Evolutionary conservation across 257 asterid species (phyloP).

Genomic region (Nicotiana otophora): DNA sequence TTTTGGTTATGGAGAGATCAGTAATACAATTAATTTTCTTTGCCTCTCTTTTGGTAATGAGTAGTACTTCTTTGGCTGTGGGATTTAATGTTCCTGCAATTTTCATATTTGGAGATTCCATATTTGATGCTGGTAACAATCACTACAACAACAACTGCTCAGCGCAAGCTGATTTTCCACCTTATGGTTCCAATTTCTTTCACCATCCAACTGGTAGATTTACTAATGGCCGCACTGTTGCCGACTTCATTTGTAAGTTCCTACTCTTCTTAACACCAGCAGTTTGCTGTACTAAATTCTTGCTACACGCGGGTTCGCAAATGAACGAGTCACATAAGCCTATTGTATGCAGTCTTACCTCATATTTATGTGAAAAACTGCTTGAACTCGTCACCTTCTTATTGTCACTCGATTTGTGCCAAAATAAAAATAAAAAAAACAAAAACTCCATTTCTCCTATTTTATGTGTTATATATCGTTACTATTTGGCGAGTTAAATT

Average conservation of each 20-base stretch:
- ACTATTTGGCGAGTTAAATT: no score
- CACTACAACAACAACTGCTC: slow-evolving; percentile 46
- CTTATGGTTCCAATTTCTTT: slow-evolving; percentile 70
- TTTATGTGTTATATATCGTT: no score
- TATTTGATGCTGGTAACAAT: slow-evolving; percentile 76
- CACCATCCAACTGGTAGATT: slow-evolving; percentile 77
- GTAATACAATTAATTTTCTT: neutral
- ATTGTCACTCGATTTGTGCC: no score
- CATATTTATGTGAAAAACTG: no score
- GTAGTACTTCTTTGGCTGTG: neutral
- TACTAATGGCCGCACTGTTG: slow-evolving; percentile 71
- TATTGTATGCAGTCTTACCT: no score
- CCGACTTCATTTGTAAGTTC: slow-evolving; percentile 56
- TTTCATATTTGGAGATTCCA: slow-evolving; percentile 66
- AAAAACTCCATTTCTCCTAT: no score
- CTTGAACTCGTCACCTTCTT: no score
- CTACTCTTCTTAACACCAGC: no score
- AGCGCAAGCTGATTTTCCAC: slow-evolving; percentile 80
- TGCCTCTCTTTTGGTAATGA: neutral
- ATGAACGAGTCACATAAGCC: no score
- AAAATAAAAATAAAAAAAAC: no score
- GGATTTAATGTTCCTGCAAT: slow-evolving; percentile 40
- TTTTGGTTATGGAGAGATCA: slow-evolving; percentile 11
- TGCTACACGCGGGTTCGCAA: no score
- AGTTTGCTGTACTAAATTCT: no score